Conservation (phyloP, 805 yeast genomes). For the Candida hispaniensis region DNA sequence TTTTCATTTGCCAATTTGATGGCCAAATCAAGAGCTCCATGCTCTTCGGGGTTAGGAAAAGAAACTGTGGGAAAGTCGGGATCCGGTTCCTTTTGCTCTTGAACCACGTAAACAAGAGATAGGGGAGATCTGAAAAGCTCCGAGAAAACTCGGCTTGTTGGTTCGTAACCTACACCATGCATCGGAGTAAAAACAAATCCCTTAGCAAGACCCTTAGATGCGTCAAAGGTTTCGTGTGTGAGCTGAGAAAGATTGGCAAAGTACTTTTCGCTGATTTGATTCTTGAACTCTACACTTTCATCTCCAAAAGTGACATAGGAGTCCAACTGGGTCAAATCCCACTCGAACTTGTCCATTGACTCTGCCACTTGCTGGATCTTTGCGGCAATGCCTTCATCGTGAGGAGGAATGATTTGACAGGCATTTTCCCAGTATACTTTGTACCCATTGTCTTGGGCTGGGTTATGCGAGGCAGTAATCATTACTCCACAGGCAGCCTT, state of each 20-base stretch:
- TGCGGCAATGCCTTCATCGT: slow-evolving; percentile 61
- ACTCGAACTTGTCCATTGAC: slow-evolving; percentile 47
- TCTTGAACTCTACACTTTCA: slow-evolving; percentile 16
- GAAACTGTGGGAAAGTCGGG: slow-evolving; percentile 76
- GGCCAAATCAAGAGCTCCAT: slow-evolving; percentile 76
- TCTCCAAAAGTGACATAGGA: slow-evolving; percentile 25
- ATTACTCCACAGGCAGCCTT: slow-evolving; percentile 53
- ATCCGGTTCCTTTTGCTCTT: slow-evolving; percentile 63
- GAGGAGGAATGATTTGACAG: slow-evolving; percentile 92
- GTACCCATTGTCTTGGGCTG: slow-evolving; percentile 67
- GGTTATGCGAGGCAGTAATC: slow-evolving; percentile 32
- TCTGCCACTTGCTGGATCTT: slow-evolving; percentile 48
- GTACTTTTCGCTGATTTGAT: slow-evolving; percentile 13
- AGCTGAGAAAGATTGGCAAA: slow-evolving; percentile 4
- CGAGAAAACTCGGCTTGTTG: slow-evolving; percentile 40
- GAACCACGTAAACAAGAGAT: slow-evolving; percentile 36
- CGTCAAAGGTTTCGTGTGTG: slow-evolving; percentile 1
- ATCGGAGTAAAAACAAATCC: slow-evolving; percentile 77
- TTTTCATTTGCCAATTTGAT: slow-evolving; percentile 46
- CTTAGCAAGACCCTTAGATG: slow-evolving; percentile 15
- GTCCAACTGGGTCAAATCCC: slow-evolving; percentile 33
- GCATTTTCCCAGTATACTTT: slow-evolving; percentile 91
- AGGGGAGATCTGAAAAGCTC: slow-evolving; percentile 30
- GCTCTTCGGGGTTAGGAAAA: slow-evolving; percentile 95
- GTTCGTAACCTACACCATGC: slow-evolving; percentile 80